Evolutionary conservation across 2,329 filamentous ascomycete species (phyloP).

Genomic region (Furcasterigmium furcatum): DNA sequence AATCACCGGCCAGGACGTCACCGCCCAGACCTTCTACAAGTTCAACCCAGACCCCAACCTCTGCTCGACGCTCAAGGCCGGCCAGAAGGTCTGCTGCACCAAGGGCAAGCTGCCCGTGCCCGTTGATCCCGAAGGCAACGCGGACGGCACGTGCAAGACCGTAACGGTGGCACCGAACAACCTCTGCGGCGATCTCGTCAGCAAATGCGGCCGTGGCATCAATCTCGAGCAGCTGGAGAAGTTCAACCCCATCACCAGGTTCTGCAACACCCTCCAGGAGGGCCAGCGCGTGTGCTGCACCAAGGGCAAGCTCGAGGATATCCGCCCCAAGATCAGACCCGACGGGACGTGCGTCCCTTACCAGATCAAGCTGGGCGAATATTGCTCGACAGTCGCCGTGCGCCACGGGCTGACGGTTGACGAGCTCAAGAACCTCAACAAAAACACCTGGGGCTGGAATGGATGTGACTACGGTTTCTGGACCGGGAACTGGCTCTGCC

Average conservation of each 20-base stretch:
- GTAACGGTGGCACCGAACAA: slow-evolving; percentile 1
- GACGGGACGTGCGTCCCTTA: slow-evolving; percentile 32
- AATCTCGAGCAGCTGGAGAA: too few species aligned
- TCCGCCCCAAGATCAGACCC: slow-evolving; percentile 24
- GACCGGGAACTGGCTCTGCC: neutral
- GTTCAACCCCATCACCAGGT: slow-evolving; percentile 16
- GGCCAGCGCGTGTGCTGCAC: slow-evolving; percentile 34
- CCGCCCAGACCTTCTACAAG: slow-evolving; percentile 15
- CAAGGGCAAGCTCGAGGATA: slow-evolving; percentile 26
- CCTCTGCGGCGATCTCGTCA: too few species aligned
- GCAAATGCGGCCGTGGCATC: too few species aligned
- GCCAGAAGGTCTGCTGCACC: slow-evolving; percentile 32
- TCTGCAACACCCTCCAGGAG: slow-evolving; percentile 16
- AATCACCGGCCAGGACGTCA: slow-evolving; percentile 14
- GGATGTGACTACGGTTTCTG: neutral
- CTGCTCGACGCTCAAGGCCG: slow-evolving; percentile 21
- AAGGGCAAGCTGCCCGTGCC: slow-evolving; percentile 25
- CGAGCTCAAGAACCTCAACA: slow-evolving; percentile 34
- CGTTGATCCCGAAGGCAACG: slow-evolving; percentile 24
- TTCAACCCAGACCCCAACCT: slow-evolving; percentile 19
- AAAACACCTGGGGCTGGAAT: slow-evolving; percentile 29
- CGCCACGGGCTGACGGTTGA: slow-evolving; percentile 22
- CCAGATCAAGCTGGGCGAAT: slow-evolving; percentile 23
- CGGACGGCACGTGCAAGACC: slow-evolving; percentile 26
- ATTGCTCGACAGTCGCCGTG: slow-evolving; percentile 26